Evolutionary conservation across 108 stramenopile species (phyloP), one percentile per base, ranked within the genome.

Genomic region (Parietichytrium sp.): DNA sequence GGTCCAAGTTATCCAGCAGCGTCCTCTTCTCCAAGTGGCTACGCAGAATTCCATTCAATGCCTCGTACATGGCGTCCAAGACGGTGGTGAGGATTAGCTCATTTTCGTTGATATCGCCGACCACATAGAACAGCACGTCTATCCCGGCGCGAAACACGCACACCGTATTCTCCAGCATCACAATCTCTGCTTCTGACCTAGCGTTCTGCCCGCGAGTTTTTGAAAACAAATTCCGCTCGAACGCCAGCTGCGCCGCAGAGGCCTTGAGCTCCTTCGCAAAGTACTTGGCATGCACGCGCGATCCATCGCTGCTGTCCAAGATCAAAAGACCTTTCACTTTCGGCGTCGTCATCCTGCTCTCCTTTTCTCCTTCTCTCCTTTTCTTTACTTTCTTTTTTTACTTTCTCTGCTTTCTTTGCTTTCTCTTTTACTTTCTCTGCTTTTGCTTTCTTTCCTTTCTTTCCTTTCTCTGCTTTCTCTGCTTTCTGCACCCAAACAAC

Each of bases 61-160:
- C 55, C 29, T 88, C 88, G 49, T 81, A 61, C 50, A 88, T 84
- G 8, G 83, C 88, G n/a, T 88, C 88, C 23, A 88, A 72, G 20
- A 88, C 86, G 6, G 50, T 84, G 16, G 84, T 51, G 8, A 88
- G 85, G 8, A 88, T 86, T 1, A 88, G 51, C 85, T 88, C 88
- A 72, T 88, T 88, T 85, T 81, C 80, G 33, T 80, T 42, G 16
- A 29, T 20, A 25, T 45, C 29, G 33, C 86, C 83, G 54, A 85
- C 85, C n/a, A 87, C 84, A 42, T 87, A 87, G 18, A 86, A 72
- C 18, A 84, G 80, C 13, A 84, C 85, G 51, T 87, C 86, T n/a
- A 78, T 79, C 4, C 86, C 85, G 38, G 83, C 81, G 48, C 85
- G 80, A 33, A 84, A 87, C 3, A 87, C 86, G 15, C 81, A 85